Percentiles rank a stretch among this genome's conserved stretches.
Evolutionary conservation across 208 protist genomes (phyloP).

Genomic region (Leishmania guyanensis): DNA sequence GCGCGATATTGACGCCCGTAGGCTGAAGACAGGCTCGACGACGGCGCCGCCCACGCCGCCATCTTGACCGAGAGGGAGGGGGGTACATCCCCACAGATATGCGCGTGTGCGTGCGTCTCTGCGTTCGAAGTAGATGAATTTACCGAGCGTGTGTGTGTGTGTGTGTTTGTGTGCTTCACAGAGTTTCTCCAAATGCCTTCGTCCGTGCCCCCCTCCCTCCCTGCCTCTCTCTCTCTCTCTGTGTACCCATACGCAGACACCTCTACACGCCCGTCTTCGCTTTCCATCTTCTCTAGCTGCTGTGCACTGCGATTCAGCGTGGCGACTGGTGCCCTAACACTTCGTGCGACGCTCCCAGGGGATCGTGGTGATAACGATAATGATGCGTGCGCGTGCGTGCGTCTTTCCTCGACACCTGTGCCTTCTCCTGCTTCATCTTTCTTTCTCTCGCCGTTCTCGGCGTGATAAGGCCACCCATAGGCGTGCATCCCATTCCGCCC

Average conservation of each 20-base stretch:
- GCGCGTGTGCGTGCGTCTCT: neutral
- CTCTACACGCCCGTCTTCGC: neutral
- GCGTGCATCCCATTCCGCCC: neutral
- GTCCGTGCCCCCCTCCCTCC: no score
- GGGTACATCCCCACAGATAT: neutral
- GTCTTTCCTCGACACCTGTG: neutral
- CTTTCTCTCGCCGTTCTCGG: neutral
- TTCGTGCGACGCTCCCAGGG: neutral
- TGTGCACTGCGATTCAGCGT: constrained; percentile 1
- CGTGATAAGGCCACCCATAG: neutral
- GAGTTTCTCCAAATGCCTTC: no score
- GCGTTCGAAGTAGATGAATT: neutral
- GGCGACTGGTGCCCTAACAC: neutral
- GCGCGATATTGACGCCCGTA: constrained; percentile 7
- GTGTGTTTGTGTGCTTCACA: neutral
- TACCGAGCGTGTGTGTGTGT: neutral
- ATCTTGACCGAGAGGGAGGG: neutral
- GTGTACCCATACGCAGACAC: neutral
- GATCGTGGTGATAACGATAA: neutral
- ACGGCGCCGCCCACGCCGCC: neutral
- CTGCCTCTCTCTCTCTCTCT: no score
- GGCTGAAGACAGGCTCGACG: neutral
- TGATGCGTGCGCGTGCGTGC: neutral
- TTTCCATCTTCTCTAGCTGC: neutral
- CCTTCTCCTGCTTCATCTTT: neutral